A percentile compares a stretch with the other conserved stretches of the same genome.
Evolutionary conservation across 768 basidiomycete species (phyloP).

Genomic region (Auricularia sp.): DNA sequence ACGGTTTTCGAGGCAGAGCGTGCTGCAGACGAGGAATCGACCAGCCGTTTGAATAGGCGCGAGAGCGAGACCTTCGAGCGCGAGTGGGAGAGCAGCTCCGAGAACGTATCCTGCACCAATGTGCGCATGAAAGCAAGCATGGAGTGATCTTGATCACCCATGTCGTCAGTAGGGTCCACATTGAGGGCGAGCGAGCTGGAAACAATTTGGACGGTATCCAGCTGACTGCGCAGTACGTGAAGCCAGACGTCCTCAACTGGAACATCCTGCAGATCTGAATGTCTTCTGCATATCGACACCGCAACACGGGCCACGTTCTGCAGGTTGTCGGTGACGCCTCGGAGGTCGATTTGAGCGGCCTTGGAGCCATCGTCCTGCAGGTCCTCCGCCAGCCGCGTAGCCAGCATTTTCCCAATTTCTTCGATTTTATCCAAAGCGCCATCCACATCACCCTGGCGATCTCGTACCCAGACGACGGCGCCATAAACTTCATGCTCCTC

Average conservation of each 20-base stretch:
- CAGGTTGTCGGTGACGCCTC: slow-evolving; percentile 38
- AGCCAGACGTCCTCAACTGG: slow-evolving; percentile 84
- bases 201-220: slow-evolving; percentile 65
- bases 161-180: slow-evolving; percentile 11
- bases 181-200: slow-evolving; percentile 26
- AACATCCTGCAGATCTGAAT: slow-evolving; percentile 38
- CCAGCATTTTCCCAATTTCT: slow-evolving; percentile 14
- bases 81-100: slow-evolving; percentile 75
- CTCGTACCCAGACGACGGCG: slow-evolving; percentile 73
- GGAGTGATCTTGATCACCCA: slow-evolving; percentile 18
- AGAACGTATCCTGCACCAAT: slow-evolving; percentile 77
- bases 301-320: slow-evolving; percentile 51
- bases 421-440: slow-evolving; percentile 62
- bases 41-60: slow-evolving; percentile 81
- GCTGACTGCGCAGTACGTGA: slow-evolving; percentile 69
- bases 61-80: slow-evolving; percentile 81
- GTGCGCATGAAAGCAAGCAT: slow-evolving; percentile 50
- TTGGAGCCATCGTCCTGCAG: slow-evolving; percentile 5
- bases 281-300: slow-evolving; percentile 59
- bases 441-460: slow-evolving; percentile 51
- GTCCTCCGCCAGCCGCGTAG: slow-evolving; percentile 8
- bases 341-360: slow-evolving; percentile 18
- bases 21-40: slow-evolving; percentile 53
- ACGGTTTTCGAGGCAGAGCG: slow-evolving; percentile 47
- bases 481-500: slow-evolving; percentile 58